Evolutionary conservation across 495 filamentous ascomycete species (phyloP).

Genomic region (Tuber borchii): DNA sequence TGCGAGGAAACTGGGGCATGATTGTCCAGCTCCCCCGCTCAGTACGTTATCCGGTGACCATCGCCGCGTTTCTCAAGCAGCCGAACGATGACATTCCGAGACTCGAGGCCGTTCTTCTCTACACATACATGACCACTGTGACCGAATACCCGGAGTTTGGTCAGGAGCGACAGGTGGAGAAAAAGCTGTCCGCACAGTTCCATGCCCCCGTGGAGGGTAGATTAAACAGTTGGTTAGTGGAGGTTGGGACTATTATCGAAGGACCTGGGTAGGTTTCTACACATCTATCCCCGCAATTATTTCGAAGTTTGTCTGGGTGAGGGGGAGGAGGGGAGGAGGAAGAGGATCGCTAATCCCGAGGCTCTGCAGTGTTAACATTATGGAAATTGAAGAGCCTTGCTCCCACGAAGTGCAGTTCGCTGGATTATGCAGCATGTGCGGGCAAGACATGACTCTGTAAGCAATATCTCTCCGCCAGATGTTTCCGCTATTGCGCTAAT

Average conservation of each 20-base stretch:
- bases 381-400: constrained; percentile 85
- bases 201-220: constrained; percentile 75
- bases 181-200: constrained; percentile 67
- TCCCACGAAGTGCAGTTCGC: constrained; percentile 83
- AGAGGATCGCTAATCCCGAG: constrained; percentile 5
- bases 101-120: constrained; percentile 70
- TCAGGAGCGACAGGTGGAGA: constrained; percentile 59
- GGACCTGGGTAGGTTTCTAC: constrained; percentile 43
- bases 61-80: constrained; percentile 74
- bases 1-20: constrained; percentile 26
- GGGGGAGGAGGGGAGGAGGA: too few relatives aligned
- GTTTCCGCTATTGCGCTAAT: not conserved
- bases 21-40: constrained; percentile 41
- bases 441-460: constrained; percentile 91
- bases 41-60: constrained; percentile 88
- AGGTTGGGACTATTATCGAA: constrained; percentile 62
- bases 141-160: constrained; percentile 67
- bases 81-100: constrained; percentile 66
- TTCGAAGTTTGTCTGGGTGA: constrained; percentile 12
- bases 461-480: not conserved
- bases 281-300: not conserved
- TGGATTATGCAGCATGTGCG: constrained; percentile 83
- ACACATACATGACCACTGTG: constrained; percentile 69
- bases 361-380: constrained; percentile 50
- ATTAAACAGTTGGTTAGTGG: constrained; percentile 66